Conservation (phyloP, 805 yeast genomes). For the Teunomyces funiuensis region DNA sequence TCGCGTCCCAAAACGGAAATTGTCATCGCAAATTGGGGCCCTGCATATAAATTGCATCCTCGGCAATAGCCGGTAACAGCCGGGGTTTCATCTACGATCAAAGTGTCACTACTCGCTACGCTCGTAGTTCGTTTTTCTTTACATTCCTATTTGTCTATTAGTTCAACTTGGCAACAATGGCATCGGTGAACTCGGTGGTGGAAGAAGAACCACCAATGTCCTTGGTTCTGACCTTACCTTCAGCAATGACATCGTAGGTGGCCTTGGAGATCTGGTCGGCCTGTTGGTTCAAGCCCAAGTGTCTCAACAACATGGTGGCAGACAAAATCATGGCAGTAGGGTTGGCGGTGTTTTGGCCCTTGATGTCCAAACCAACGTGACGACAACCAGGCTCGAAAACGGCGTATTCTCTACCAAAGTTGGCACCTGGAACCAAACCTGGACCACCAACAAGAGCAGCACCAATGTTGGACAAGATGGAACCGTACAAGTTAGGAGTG, state of each 20-base stretch:
- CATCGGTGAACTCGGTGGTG: constrained; percentile 93
- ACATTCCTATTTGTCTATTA: constrained; percentile 10
- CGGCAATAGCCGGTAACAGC: too few relatives aligned
- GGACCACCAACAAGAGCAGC: constrained; percentile 98
- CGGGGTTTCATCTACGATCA: too few relatives aligned
- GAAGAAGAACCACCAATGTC: constrained; percentile 91
- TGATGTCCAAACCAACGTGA: constrained; percentile 96
- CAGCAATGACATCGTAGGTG: constrained; percentile 85
- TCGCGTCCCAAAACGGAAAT: background rate
- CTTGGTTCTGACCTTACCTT: constrained; percentile 79
- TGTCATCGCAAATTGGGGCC: background rate
- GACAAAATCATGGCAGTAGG: constrained; percentile 97
- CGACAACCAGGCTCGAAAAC: constrained; percentile 99
- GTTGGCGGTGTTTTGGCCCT: constrained; percentile 93
- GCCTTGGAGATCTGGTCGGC: constrained; percentile 90
- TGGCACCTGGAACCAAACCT: constrained; percentile 97
- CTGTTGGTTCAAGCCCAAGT: constrained; percentile 79
- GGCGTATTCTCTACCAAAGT: constrained; percentile 96
- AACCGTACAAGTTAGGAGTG: constrained; percentile 97
- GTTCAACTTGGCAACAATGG: constrained; percentile 72
- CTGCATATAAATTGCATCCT: too few relatives aligned
- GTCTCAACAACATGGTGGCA: constrained; percentile 89
- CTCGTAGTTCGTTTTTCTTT: background rate
- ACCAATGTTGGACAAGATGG: constrained; percentile 95
- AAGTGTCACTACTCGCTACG: background rate